These are phyloP conservation scores for Fragosphaeria purpurea DNA, from an alignment of 2,329 filamentous ascomycete species.

Conservation along the genomic window DNA sequence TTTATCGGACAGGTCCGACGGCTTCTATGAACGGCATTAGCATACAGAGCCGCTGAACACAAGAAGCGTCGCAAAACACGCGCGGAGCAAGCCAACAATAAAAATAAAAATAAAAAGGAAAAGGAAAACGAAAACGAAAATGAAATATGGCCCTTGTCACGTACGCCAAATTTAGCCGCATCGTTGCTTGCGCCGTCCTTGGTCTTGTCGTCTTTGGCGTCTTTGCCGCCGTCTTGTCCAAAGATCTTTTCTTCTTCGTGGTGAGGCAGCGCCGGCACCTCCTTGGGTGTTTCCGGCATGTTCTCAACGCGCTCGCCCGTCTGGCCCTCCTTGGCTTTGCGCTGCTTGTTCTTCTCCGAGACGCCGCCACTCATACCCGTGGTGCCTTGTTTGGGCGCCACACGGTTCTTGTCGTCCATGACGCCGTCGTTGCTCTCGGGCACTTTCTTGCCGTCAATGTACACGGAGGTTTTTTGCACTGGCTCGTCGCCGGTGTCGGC, in stretches of 20 bases:
- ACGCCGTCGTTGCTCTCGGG: slow-evolving; percentile 65
- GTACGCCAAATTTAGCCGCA: slow-evolving; percentile 48
- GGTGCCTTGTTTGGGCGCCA: slow-evolving; percentile 71
- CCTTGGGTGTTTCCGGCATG: slow-evolving; percentile 74
- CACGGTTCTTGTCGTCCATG: slow-evolving; percentile 79
- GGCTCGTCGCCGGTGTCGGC: slow-evolving; percentile 36
- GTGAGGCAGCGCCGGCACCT: slow-evolving; percentile 70
- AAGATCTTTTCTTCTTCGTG: slow-evolving; percentile 64
- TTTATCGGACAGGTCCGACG: slow-evolving; percentile 67
- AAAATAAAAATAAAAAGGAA: not conserved
- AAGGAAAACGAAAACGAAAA: not conserved
- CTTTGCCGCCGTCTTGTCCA: slow-evolving; percentile 27
- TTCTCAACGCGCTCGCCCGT: slow-evolving; percentile 59
- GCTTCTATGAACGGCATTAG: slow-evolving; percentile 49
- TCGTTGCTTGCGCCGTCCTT: slow-evolving; percentile 28
- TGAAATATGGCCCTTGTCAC: slow-evolving; percentile 8
- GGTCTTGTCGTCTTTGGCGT: slow-evolving; percentile 25
- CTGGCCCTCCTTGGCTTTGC: slow-evolving; percentile 56
- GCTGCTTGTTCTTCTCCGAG: slow-evolving; percentile 72
- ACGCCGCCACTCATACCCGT: slow-evolving; percentile 85
- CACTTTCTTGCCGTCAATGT: slow-evolving; percentile 51
- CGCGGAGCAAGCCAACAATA: no score
- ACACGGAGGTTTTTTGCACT: slow-evolving; percentile 38
- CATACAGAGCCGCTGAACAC: no score
- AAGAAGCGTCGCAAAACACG: no score